phyloP scores from a whole-genome alignment of 495 filamentous ascomycete species.

The Aspergillus ostianus region DNA sequence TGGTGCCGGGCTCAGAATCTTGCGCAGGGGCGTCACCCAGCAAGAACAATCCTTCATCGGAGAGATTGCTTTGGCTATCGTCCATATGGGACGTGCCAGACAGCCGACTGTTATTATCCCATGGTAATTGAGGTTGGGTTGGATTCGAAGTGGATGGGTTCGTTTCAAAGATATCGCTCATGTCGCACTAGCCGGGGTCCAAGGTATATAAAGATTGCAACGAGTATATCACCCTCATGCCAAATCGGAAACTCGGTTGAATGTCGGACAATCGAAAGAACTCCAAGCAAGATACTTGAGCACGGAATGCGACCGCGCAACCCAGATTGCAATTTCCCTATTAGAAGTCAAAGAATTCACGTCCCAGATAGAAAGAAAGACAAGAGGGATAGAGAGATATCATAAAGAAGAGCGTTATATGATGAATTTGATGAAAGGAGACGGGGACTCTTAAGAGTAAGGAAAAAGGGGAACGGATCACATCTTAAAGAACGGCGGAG shows the following conservation, averaged over 20 bases:
- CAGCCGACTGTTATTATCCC: background rate
- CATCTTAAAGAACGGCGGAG: background rate
- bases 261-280: background rate
- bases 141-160: background rate
- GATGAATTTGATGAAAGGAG: background rate
- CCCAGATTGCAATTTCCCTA: too few species aligned
- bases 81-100: background rate
- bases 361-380: background rate
- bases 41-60: background rate
- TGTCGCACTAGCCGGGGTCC: background rate
- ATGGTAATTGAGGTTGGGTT: background rate
- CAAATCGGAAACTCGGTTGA: background rate
- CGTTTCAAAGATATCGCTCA: background rate
- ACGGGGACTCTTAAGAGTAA: background rate
- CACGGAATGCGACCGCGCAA: background rate
- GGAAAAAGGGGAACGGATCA: too few species aligned
- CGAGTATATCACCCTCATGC: background rate
- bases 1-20: slow-evolving; percentile 7
- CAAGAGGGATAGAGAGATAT: background rate
- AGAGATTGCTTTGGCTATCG: background rate
- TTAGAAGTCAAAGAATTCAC: too few species aligned
- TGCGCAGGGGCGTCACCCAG: slow-evolving; percentile 1
- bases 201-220: background rate
- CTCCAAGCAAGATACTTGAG: background rate
- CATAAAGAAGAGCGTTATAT: background rate